Conservation (phyloP, 139 green algal species). For the Tetradesmus lagerheimii region DNA sequence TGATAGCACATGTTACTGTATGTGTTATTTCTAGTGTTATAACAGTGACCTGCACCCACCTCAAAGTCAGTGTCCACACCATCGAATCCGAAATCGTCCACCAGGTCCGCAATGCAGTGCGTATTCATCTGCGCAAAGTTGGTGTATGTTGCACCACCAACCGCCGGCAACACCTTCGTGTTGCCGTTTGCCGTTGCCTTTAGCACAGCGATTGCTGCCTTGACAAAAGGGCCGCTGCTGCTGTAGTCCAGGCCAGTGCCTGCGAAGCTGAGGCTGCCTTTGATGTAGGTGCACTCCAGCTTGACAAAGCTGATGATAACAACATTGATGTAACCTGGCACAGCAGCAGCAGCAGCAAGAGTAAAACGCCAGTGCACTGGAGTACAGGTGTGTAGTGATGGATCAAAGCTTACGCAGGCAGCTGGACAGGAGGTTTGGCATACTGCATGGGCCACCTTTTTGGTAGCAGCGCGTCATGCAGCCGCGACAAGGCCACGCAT, state of each 20-base stretch:
- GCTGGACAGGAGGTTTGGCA: too few species aligned
- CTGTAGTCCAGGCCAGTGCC: constrained; percentile 62
- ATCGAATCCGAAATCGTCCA: constrained; percentile 53
- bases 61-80: constrained; percentile 62
- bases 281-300: constrained; percentile 57
- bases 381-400: too few species aligned
- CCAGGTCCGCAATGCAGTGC: constrained; percentile 51
- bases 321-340: constrained; percentile 51
- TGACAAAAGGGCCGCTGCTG: constrained; percentile 46
- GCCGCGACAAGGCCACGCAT: too few species aligned
- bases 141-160: constrained; percentile 61
- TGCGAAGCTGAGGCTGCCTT: constrained; percentile 51
- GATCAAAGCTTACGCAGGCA: too few species aligned
- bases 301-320: constrained; percentile 58
- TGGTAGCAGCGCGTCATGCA: too few species aligned
- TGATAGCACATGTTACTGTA: too few species aligned
- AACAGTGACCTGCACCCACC: background rate
- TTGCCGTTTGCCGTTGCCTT: constrained; percentile 52
- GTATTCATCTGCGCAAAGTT: constrained; percentile 34
- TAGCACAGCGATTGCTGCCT: constrained; percentile 50
- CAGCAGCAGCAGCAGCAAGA: background rate
- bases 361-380: background rate
- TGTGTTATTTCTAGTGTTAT: too few species aligned
- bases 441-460: too few species aligned
- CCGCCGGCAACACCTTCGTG: constrained; percentile 56